Evolutionary conservation across 148 eudicot genomes (phyloP), one percentile per base, ranked within the genome.

Genomic region (Amaranthus cruentus): DNA sequence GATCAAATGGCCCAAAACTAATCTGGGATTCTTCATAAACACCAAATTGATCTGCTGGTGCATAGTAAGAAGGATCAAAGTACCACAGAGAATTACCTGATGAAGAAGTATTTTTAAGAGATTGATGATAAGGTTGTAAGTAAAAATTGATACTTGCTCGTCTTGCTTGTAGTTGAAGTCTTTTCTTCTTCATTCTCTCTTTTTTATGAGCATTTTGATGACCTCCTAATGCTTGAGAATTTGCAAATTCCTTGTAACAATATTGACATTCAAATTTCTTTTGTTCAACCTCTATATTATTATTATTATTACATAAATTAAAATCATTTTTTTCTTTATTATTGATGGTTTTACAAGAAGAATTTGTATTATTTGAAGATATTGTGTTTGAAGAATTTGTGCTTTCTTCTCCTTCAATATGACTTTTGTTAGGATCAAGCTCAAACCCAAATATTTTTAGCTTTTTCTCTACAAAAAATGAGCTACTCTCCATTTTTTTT

Each of bases 181-280:
- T 91, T 78, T 89, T 93, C 55, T 87, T 93, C 83, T 85, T 91
- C 87, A 89, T 64, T 68, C 98, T 85, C 58, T 93, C 98, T 75
- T 91, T 93, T 73, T 93, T 93, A 62, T 93, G 98, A 2, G 97
- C 98, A 69, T 93, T 93, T 72, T 93, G 98, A 58, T 93, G 98
- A 0, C 98, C 98, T 2, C 98, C 98, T 73, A 93, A 79, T 2
- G 98, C 98, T 71, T 93, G 98, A 1, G 98, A 93, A 55, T 93
- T 93, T 0, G 79, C 83, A 55, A 93, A 93, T 49, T 78, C 84
- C 70, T 93, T 93, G 48, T 79, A 81, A 71, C 98, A 93, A 69
- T 86, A 93, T 57, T 91, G 94, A 72, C 98, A 93, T 83, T 86
- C 91, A 55, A 86, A 93, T 52, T 81, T 89, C 77, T 83, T 90